These are phyloP conservation scores for Psidium friedrichsthalianum DNA, from an alignment of 345 rosid species.

Conservation along the genomic window DNA sequence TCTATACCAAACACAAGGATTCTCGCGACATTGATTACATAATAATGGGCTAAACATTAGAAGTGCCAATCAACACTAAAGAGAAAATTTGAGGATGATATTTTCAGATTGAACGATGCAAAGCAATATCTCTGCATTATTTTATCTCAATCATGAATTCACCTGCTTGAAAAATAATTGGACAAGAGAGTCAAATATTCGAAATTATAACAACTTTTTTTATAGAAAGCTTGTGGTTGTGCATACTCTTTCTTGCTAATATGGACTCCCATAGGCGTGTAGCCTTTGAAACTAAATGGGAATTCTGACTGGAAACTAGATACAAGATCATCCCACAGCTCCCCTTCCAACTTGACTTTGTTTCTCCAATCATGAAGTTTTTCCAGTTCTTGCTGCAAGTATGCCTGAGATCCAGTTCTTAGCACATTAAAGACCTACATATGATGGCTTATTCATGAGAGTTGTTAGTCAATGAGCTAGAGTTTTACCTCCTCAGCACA, in stretches of 20 bases:
- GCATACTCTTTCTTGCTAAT: conserved; percentile 80
- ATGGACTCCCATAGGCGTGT: conserved; percentile 93
- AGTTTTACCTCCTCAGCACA: conserved; percentile 94
- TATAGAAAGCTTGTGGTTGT: background rate
- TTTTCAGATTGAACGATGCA: background rate
- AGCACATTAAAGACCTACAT: background rate
- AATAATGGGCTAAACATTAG: background rate
- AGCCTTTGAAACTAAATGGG: conserved; percentile 91
- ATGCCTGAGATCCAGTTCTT: conserved; percentile 61
- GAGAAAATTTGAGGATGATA: background rate
- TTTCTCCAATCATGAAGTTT: conserved; percentile 87
- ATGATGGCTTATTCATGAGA: background rate
- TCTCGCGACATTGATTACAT: background rate
- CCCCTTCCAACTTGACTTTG: conserved; percentile 98
- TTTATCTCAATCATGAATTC: background rate
- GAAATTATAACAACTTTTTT: background rate
- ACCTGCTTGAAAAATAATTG: background rate
- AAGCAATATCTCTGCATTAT: background rate
- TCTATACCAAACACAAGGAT: background rate
- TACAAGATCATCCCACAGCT: conserved; percentile 95
- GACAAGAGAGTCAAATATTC: background rate
- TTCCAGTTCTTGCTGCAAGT: conserved; percentile 96
- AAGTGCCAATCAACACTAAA: background rate
- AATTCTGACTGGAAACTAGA: conserved; percentile 92
- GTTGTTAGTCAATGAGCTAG: background rate